phyloP scores from a whole-genome alignment of 163 green algal genomes.

The Chlorella variabilis region DNA sequence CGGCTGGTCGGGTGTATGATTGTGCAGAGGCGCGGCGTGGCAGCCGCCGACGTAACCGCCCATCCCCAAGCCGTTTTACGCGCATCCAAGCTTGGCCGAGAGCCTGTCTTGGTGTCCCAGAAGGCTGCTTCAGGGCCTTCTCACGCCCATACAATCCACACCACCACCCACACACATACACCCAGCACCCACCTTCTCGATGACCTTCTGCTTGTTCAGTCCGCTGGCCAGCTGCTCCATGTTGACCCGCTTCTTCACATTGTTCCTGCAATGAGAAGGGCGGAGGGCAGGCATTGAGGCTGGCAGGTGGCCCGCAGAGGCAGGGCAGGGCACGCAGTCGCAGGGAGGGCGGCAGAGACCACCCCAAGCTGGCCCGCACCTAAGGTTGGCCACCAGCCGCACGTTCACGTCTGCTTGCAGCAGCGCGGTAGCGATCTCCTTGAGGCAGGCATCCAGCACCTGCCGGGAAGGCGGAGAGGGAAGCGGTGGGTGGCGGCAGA shows the following conservation, averaged over 20 bases:
- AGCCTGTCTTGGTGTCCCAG: neutral
- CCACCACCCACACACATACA: too few relatives aligned
- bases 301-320: too few relatives aligned
- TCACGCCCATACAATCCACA: too few relatives aligned
- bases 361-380: neutral
- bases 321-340: too few relatives aligned
- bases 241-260: constrained; percentile 94
- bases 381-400: constrained; percentile 83
- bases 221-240: constrained; percentile 83
- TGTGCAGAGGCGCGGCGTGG: too few relatives aligned
- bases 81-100: too few relatives aligned
- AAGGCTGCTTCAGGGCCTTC: neutral
- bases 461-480: too few relatives aligned
- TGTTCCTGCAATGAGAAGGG: constrained; percentile 39
- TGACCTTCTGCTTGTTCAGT: constrained; percentile 93
- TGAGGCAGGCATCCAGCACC: constrained; percentile 92
- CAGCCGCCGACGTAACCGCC: too few relatives aligned
- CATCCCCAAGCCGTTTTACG: too few relatives aligned
- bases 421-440: constrained; percentile 94
- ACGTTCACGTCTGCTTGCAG: constrained; percentile 95
- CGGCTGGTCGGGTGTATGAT: too few relatives aligned
- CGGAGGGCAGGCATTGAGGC: neutral
- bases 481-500: too few relatives aligned
- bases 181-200: constrained; percentile 86
- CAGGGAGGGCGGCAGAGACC: too few relatives aligned